A percentile compares a stretch with the other conserved stretches of the same genome.
Conservation (phyloP, 2,329 filamentous ascomycete species). For the Monosporascus sp. region DNA sequence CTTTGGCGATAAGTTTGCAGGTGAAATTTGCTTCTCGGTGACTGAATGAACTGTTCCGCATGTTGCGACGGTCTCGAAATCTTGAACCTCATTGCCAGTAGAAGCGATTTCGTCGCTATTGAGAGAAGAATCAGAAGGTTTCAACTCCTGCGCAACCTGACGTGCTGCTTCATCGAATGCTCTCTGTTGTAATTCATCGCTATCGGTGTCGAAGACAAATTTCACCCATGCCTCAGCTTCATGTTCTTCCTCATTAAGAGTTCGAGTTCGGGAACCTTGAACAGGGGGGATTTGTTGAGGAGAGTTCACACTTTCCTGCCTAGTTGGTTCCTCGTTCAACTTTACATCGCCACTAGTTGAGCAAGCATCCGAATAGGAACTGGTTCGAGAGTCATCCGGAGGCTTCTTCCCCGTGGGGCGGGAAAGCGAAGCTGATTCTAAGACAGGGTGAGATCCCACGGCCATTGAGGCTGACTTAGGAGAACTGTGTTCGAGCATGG, state of each 20-base stretch:
- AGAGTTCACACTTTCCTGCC: background rate
- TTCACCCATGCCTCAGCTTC: slow-evolving; percentile 24
- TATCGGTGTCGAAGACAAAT: slow-evolving; percentile 20
- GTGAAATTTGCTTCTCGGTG: background rate
- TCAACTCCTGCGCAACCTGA: slow-evolving; percentile 19
- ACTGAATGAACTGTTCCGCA: slow-evolving; percentile 4
- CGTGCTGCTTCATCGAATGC: slow-evolving; percentile 20
- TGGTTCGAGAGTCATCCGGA: background rate
- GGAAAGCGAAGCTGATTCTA: background rate
- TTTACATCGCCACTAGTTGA: background rate
- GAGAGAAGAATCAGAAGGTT: slow-evolving; percentile 15
- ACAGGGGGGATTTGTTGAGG: background rate
- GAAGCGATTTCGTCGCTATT: background rate
- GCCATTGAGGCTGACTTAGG: background rate
- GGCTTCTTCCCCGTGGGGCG: background rate
- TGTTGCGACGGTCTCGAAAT: slow-evolving; percentile 6
- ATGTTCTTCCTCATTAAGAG: background rate
- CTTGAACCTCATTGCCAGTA: background rate
- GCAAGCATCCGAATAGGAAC: background rate
- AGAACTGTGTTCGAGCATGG: background rate
- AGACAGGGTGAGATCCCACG: background rate
- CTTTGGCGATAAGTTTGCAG: background rate
- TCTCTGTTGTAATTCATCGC: slow-evolving; percentile 14
- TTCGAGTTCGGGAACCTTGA: background rate
- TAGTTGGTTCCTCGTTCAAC: background rate